phyloP scores from a whole-genome alignment of 2,329 filamentous ascomycete species.

The Stagonosporopsis rhizophila region DNA sequence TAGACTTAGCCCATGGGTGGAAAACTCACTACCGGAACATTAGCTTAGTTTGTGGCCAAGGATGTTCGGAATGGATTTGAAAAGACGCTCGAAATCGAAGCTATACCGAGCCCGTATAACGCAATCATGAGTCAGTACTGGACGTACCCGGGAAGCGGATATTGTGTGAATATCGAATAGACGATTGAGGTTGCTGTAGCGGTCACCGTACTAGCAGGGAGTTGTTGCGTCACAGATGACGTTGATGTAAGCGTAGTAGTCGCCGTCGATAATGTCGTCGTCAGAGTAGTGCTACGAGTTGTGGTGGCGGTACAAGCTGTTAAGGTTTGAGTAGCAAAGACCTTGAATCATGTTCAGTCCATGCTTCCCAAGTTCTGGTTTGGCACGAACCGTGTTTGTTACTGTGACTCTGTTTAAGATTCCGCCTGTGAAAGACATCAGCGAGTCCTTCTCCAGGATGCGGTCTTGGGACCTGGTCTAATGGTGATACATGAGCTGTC shows the following conservation, averaged over 20 bases:
- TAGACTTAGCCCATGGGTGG: not conserved
- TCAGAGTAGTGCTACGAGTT: not conserved
- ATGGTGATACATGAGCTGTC: not conserved
- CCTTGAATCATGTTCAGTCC: not conserved
- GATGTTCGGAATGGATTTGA: not conserved
- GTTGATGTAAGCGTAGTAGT: not conserved
- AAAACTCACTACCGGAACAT: not conserved
- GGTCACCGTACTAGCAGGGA: not conserved
- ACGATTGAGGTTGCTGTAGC: not conserved
- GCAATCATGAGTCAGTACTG: no score
- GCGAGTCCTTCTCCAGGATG: not conserved
- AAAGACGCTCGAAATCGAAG: not conserved
- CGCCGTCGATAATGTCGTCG: not conserved
- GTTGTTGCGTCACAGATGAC: not conserved
- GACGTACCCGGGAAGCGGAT: not conserved
- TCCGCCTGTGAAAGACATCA: not conserved
- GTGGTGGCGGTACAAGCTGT: not conserved
- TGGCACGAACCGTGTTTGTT: not conserved
- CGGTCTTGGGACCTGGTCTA: not conserved
- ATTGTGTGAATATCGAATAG: slow-evolving; percentile 5
- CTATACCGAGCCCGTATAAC: not conserved
- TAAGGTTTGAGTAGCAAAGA: not conserved
- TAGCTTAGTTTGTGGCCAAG: not conserved
- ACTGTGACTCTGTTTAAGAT: not conserved
- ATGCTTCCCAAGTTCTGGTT: not conserved